Conservation (phyloP, 441 rosid genomes). For the Adansonia rubrostipa region DNA sequence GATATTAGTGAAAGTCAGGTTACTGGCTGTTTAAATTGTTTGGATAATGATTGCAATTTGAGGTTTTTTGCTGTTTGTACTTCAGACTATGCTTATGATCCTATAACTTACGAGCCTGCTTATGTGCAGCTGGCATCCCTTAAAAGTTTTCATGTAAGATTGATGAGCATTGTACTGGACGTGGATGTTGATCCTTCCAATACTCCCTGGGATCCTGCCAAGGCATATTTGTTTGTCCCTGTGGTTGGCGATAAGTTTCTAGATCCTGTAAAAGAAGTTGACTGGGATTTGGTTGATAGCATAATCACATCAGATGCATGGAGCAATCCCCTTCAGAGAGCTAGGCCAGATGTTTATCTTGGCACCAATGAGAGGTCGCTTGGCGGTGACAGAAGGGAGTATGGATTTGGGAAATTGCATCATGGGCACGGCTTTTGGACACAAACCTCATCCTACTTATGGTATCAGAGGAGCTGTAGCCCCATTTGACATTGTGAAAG, state of each 20-base stretch:
- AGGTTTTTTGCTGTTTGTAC: not conserved
- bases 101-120: constrained; percentile 24
- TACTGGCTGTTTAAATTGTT: constrained; percentile 23
- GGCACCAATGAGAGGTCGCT: constrained; percentile 99
- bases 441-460: constrained; percentile 98
- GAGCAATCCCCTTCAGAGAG: constrained; percentile 98
- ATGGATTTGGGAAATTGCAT: constrained; percentile 97
- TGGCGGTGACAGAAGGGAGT: constrained; percentile 99
- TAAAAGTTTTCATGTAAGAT: constrained; percentile 91
- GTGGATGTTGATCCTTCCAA: constrained; percentile 99
- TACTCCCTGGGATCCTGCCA: constrained; percentile 99
- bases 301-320: constrained; percentile 69
- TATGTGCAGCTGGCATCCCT: constrained; percentile 90
- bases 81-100: constrained; percentile 9
- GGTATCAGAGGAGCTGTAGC: constrained; percentile 99
- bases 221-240: constrained; percentile 98
- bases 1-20: constrained; percentile 87
- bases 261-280: constrained; percentile 80
- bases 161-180: constrained; percentile 99
- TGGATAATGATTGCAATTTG: constrained; percentile 20
- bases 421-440: constrained; percentile 86
- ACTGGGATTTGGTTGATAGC: constrained; percentile 81
- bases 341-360: constrained; percentile 97
- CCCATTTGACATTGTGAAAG: constrained; percentile 90
- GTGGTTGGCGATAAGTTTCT: constrained; percentile 67